Base-by-base conservation (phyloP, 202 grass and related monocot species). In the Brachypodium distachyon region DNA sequence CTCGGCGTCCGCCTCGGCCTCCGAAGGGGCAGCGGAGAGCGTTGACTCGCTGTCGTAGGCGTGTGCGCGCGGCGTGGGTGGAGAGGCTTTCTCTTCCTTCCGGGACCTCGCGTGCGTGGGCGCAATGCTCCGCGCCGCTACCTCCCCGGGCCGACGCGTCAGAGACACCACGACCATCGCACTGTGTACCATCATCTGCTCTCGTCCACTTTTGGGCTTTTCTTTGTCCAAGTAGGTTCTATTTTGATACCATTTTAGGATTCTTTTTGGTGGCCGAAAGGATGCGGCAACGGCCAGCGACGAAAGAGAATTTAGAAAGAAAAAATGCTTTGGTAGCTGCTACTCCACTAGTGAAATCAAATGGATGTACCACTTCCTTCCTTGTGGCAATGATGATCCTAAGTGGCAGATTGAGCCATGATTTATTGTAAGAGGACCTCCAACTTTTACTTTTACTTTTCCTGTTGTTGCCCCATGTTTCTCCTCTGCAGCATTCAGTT, bases 251-350 rank as follows among this genome's bases (percentile, higher is more conserved):
- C 64, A 48, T 88, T 76, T 76, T 80, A 84, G 70, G 39, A 84
- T 88, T 88, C 81, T 88, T 88, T 84, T 80, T 57, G 62, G 70
- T 80, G 55, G 62, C 81, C 70, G 74, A 33, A 83, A 80, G 53
- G 75, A 70, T 37, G 53, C 75, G 61, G 85, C 69, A 68, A 68
- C 76, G 76, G 80, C 75, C 75, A 61, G 60, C 52, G 37, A 34
- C 46, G 25, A 57, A 18, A 54, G 36, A 47, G 25, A 76, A 37
- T 21, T 10, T 53, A 41, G 39, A 37, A 62, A 37, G 36, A 8
- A 6, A 47, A n/a, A 9, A 51, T 65, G 46, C 9, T 74, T 33
- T 26, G 22, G 53, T 61, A 25, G 67, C 10, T 27, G 10, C 4
- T 27, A 0, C 27, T 32, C 18, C 11, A 10, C 53, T 27, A 56